Evolutionary conservation across 257 asterid genomes (phyloP), one percentile per base, ranked within the genome.

Genomic region (Lithospermum erythrorhizon): DNA sequence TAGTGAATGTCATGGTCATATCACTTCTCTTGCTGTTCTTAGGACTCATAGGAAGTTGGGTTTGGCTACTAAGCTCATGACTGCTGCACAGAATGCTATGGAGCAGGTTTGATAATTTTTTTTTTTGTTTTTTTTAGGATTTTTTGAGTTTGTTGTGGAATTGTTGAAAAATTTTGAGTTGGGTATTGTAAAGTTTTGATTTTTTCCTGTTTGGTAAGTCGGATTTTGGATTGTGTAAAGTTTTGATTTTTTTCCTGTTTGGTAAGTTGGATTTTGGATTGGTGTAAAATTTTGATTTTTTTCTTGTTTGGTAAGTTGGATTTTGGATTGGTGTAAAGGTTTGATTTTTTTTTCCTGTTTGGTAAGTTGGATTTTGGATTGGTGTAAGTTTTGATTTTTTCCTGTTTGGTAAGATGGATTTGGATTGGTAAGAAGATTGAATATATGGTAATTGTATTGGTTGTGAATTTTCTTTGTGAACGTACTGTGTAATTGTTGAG

Each of bases 21-120:
- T 93, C 76, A 93, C 98, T 58, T 93, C 98, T 53, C 95, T 93
- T 24, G 98, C 98, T 67, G 98, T 89, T n/a, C 91, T 93, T 35
- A 65, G 98, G 67, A 93, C 98, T 61, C 98, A 93, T 72, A 85
- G 98, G 45, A 93, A 93, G 71, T 85, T 93, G 59, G 98, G 98
- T 63, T 64, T 89, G 47, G 97, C 97, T 52, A 93, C 98, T 63
- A 93, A 93, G 61, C 97, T 93, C 81, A 93, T 89, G 98, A 93
- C 95, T 53, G 95, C 98, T 58, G 98, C 97, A 47, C 98, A 93
- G 64, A 89, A 82, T 73, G 98, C 96, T 71, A 93, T 89, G 98
- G 97, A 89, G 63, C 97, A 86, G 90, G 98, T 74, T 23, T 18
- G 45, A 7, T 4, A 4, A n/a, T n/a, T n/a, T n/a, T n/a, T n/a